A percentile compares a stretch with the other conserved stretches of the same genome.
Conservation (phyloP, 163 green algal species). For the Chloromonas sp. region DNA sequence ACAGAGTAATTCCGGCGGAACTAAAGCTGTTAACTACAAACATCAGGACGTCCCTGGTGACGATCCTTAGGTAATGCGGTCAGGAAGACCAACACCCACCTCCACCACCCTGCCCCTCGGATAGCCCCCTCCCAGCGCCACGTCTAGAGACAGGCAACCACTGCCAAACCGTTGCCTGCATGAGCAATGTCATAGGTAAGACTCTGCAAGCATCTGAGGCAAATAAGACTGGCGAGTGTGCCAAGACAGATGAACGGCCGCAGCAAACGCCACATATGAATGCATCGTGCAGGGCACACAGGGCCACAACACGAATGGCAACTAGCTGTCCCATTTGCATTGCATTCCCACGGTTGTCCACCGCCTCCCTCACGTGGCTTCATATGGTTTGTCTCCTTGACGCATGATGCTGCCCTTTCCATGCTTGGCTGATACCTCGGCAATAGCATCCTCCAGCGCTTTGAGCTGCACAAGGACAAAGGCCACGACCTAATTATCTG, state of each 20-base stretch:
- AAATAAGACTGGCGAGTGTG: too few relatives aligned
- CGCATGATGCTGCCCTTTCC: slow-evolving; percentile 10
- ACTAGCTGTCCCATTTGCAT: too few relatives aligned
- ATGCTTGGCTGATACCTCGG: neutral
- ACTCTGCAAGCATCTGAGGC: neutral
- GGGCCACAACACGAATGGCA: too few relatives aligned
- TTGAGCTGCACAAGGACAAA: neutral
- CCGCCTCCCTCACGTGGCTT: slow-evolving; percentile 1
- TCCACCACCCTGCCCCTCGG: slow-evolving; percentile 92
- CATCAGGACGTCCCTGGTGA: neutral
- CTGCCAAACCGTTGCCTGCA: slow-evolving; percentile 30
- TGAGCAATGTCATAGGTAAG: neutral
- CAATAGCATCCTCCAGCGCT: slow-evolving; percentile 1
- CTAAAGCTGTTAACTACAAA: too few relatives aligned
- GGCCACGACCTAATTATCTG: too few relatives aligned
- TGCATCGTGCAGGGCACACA: too few relatives aligned
- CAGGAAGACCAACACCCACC: slow-evolving; percentile 24
- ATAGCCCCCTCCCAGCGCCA: slow-evolving; percentile 84
- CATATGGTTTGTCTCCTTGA: neutral
- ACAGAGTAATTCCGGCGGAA: too few relatives aligned
- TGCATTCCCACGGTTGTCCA: neutral
- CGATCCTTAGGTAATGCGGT: too few relatives aligned
- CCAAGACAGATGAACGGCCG: too few relatives aligned
- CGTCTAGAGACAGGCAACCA: slow-evolving; percentile 82
- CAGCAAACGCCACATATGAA: too few relatives aligned